These are phyloP conservation scores for Coprinellus micaceus DNA, from an alignment of 768 basidiomycete genomes.

Conservation along the genomic window DNA sequence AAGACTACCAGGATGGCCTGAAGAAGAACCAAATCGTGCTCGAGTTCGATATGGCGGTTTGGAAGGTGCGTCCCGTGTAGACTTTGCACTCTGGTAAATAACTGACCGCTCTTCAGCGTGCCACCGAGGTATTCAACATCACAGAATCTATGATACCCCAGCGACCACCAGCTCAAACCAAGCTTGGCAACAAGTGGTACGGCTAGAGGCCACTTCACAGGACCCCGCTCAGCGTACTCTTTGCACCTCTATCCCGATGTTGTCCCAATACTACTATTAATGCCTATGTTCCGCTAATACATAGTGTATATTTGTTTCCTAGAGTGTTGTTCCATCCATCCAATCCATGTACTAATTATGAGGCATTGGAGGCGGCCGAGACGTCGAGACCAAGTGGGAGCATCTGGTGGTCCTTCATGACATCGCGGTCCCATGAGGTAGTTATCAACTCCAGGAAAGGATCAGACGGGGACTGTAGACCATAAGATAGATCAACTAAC, in stretches of 20 bases:
- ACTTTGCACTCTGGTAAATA: not conserved
- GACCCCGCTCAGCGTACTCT: not conserved
- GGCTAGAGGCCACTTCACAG: constrained; percentile 36
- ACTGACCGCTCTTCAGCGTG: constrained; percentile 48
- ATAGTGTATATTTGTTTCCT: not conserved
- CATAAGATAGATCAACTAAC: constrained; percentile 35
- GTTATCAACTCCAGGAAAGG: constrained; percentile 42
- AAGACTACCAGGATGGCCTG: constrained; percentile 61
- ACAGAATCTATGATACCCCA: constrained; percentile 71
- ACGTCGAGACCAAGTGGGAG: constrained; percentile 50
- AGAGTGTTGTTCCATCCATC: not conserved
- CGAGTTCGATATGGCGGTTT: constrained; percentile 87
- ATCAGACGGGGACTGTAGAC: not conserved
- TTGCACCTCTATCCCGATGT: not conserved
- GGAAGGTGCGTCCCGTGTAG: constrained; percentile 58
- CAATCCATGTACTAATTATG: not conserved
- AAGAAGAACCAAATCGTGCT: constrained; percentile 83
- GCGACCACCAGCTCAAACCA: constrained; percentile 54
- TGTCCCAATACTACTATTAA: not conserved
- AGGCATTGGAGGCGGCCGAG: not conserved
- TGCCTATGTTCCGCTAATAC: not conserved
- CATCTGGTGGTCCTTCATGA: constrained; percentile 48
- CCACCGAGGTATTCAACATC: constrained; percentile 85
- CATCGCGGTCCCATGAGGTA: constrained; percentile 45
- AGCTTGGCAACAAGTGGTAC: constrained; percentile 69